These are phyloP conservation scores for Ephemerocybe angulata DNA, from an alignment of 768 basidiomycete species.

Conservation along the genomic window DNA sequence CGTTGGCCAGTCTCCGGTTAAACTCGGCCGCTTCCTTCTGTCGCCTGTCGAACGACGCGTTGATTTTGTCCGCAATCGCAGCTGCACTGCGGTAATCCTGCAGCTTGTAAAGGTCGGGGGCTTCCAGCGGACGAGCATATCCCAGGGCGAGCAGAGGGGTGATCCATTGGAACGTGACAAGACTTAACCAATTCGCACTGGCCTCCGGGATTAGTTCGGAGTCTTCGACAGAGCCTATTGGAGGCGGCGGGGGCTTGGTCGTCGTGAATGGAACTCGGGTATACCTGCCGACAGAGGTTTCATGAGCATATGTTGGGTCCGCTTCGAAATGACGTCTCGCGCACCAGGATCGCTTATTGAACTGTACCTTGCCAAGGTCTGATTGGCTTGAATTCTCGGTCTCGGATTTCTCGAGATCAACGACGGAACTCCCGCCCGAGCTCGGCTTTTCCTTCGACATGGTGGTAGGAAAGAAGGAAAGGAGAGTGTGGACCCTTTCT, in stretches of 20 bases:
- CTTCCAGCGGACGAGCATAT: conserved; percentile 77
- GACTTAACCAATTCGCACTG: conserved; percentile 53
- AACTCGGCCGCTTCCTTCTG: conserved; percentile 57
- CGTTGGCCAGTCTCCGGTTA: conserved; percentile 64
- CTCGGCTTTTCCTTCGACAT: conserved; percentile 1
- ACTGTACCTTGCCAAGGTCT: background rate
- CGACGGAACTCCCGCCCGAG: background rate
- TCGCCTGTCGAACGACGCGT: conserved; percentile 59
- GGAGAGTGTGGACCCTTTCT: background rate
- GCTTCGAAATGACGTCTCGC: conserved; percentile 3
- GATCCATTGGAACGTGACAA: conserved; percentile 74
- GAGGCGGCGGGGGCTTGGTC: conserved; percentile 36
- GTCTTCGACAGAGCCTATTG: conserved; percentile 55
- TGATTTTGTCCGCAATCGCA: conserved; percentile 59
- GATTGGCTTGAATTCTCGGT: background rate
- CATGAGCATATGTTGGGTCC: background rate
- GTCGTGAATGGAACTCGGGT: conserved; percentile 39
- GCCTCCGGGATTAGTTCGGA: conserved; percentile 62
- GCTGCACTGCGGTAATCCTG: conserved; percentile 58
- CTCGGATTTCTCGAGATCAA: background rate
- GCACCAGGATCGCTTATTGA: conserved; percentile 10
- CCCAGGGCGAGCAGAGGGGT: conserved; percentile 68
- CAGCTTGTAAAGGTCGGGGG: conserved; percentile 77
- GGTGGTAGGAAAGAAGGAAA: background rate
- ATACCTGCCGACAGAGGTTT: conserved; percentile 20